phyloP scores from a whole-genome alignment of 805 yeast genomes.

The Wickerhamiella australiensis region DNA sequence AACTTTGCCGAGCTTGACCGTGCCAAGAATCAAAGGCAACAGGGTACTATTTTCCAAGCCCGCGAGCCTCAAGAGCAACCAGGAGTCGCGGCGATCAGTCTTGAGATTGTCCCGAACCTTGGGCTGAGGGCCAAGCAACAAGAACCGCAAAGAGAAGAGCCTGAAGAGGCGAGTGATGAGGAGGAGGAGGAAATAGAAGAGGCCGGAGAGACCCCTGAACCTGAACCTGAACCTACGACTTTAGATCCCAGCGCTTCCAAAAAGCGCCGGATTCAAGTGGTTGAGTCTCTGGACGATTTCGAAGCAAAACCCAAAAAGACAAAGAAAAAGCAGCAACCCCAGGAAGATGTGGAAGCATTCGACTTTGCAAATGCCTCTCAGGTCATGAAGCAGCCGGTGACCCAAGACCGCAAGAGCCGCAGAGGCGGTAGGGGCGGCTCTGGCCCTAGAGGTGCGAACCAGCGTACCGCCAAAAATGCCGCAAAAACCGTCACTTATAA shows the following conservation, averaged over 20 bases:
- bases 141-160: background rate
- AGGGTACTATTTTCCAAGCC: background rate
- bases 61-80: background rate
- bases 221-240: no score
- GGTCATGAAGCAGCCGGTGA: slow-evolving; percentile 17
- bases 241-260: no score
- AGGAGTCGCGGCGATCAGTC: background rate
- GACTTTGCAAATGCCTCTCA: slow-evolving; percentile 24
- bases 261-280: slow-evolving; percentile 17
- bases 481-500: slow-evolving; percentile 7
- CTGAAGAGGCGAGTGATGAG: background rate
- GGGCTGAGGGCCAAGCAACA: background rate
- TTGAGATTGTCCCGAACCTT: background rate
- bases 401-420: slow-evolving; percentile 5
- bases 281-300: slow-evolving; percentile 15
- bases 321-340: slow-evolving; percentile 2
- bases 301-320: background rate
- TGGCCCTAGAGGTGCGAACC: slow-evolving; percentile 2
- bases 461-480: slow-evolving; percentile 7
- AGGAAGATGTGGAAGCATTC: slow-evolving; percentile 17
- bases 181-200: background rate
- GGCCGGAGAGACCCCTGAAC: background rate
- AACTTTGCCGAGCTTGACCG: background rate
- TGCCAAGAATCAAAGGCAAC: background rate
- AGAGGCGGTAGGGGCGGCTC: background rate